Evolutionary conservation across 305 asterid genomes (phyloP).

Genomic region (Striga hermonthica): DNA sequence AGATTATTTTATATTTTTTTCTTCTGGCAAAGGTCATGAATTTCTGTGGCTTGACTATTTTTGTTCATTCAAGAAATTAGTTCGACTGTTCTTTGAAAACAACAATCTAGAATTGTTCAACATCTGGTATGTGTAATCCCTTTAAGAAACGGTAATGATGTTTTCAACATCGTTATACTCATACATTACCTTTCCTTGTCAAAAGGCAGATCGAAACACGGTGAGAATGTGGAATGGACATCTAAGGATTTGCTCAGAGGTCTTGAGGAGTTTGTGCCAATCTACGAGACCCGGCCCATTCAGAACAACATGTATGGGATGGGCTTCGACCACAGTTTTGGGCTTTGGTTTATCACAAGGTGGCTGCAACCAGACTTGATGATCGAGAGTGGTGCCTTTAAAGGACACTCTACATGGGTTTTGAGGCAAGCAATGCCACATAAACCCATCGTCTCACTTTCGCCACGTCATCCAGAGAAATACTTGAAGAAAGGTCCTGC

Average conservation of each 20-base stretch:
- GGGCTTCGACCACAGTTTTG: slow-evolving; percentile 98
- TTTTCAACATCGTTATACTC: slow-evolving; percentile 32
- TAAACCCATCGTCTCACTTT: slow-evolving; percentile 67
- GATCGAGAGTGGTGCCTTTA: slow-evolving; percentile 96
- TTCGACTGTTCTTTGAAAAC: not conserved
- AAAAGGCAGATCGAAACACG: slow-evolving; percentile 99
- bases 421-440: slow-evolving; percentile 92
- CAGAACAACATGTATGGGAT: slow-evolving; percentile 87
- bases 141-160: slow-evolving; percentile 19
- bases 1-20: not conserved
- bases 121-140: slow-evolving; percentile 1
- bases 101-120: not conserved
- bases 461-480: slow-evolving; percentile 97
- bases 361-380: slow-evolving; percentile 87
- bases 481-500: slow-evolving; percentile 94
- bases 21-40: not conserved
- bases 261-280: slow-evolving; percentile 86
- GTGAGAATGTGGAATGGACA: slow-evolving; percentile 86
- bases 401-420: slow-evolving; percentile 98
- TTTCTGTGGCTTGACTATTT: slow-evolving; percentile 4
- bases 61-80: slow-evolving; percentile 11
- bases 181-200: slow-evolving; percentile 66
- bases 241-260: slow-evolving; percentile 73
- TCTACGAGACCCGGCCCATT: slow-evolving; percentile 83
- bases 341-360: slow-evolving; percentile 85